Evolutionary conservation across 768 basidiomycete species (phyloP).

Genomic region (Calocybe gangraenosa): DNA sequence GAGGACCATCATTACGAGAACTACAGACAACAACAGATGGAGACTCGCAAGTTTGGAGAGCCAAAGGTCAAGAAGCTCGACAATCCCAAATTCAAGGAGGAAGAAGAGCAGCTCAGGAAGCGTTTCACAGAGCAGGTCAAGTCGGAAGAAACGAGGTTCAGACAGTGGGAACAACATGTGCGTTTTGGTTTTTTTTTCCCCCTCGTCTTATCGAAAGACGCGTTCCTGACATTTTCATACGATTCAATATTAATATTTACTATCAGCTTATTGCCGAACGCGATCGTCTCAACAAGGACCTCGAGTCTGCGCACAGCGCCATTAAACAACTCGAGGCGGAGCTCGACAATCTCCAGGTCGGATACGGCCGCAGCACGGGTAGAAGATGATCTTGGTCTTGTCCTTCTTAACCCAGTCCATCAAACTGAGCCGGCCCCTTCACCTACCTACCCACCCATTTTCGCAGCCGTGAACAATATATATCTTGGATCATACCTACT

Average conservation of each 20-base stretch:
- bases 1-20: slow-evolving; percentile 97
- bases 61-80: slow-evolving; percentile 98
- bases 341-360: slow-evolving; percentile 84
- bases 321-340: slow-evolving; percentile 92
- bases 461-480: too few species aligned
- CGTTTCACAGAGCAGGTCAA: slow-evolving; percentile 99
- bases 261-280: slow-evolving; percentile 92
- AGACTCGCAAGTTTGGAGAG: slow-evolving; percentile 98
- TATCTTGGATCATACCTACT: too few species aligned
- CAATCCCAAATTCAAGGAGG: slow-evolving; percentile 99
- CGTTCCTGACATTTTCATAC: too few species aligned
- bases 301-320: slow-evolving; percentile 86
- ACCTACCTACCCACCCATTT: too few species aligned
- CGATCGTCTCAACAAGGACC: slow-evolving; percentile 97
- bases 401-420: slow-evolving; percentile 8
- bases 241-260: neutral
- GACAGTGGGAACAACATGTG: slow-evolving; percentile 99
- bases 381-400: slow-evolving; percentile 43
- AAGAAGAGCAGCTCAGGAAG: slow-evolving; percentile 94
- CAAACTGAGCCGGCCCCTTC: too few species aligned
- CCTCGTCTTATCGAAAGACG: neutral
- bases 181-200: slow-evolving; percentile 25
- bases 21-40: slow-evolving; percentile 98
- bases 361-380: slow-evolving; percentile 72
- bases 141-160: slow-evolving; percentile 93